These are phyloP conservation scores for Calocybe indica DNA, from an alignment of 768 basidiomycete genomes.

Conservation along the genomic window DNA sequence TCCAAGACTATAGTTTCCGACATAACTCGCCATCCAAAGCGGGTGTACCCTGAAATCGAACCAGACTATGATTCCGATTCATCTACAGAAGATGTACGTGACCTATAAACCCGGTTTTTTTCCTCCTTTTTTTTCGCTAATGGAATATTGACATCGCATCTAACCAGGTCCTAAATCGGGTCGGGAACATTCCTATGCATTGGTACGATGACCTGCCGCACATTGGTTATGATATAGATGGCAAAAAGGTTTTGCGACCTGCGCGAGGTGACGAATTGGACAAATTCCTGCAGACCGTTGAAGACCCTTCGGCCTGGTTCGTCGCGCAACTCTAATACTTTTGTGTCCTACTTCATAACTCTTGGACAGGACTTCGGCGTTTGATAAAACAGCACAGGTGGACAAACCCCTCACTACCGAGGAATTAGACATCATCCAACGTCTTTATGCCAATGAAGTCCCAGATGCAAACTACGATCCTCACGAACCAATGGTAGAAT, in stretches of 20 bases:
- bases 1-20: constrained; percentile 66
- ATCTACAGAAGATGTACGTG: constrained; percentile 82
- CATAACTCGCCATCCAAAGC: constrained; percentile 81
- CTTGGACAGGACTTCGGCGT: constrained; percentile 73
- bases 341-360: neutral
- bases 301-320: constrained; percentile 87
- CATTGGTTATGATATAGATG: constrained; percentile 93
- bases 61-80: constrained; percentile 90
- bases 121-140: constrained; percentile 7
- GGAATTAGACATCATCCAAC: constrained; percentile 91
- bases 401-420: constrained; percentile 84
- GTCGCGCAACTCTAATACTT: constrained; percentile 14
- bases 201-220: constrained; percentile 99
- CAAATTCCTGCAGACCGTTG: constrained; percentile 90
- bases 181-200: constrained; percentile 93
- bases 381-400: constrained; percentile 81
- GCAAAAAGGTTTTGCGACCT: constrained; percentile 89
- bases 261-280: constrained; percentile 96
- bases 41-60: constrained; percentile 83
- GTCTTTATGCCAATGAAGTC: constrained; percentile 86
- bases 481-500: constrained; percentile 90
- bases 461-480: constrained; percentile 89
- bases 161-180: constrained; percentile 82
- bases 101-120: neutral
- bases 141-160: neutral